Percentiles rank a stretch among this genome's conserved stretches.
These are phyloP conservation scores for Hypoxylon sp. DNA, from an alignment of 2,329 filamentous ascomycete genomes.

Conservation along the genomic window DNA sequence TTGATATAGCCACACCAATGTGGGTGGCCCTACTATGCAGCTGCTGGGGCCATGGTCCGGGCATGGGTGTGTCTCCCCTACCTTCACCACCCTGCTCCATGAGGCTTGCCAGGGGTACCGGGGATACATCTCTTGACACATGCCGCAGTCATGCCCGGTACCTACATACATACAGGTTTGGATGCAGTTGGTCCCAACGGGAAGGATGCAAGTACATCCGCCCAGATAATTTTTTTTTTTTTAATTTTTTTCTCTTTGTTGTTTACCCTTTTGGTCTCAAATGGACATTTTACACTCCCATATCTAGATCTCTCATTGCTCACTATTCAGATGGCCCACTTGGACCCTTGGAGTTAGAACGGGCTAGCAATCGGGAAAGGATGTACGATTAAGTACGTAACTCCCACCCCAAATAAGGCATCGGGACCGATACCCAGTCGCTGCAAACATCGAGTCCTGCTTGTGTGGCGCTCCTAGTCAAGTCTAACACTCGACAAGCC, in stretches of 20 bases:
- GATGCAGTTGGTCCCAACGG: conserved; percentile 39
- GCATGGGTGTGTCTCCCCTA: conserved; percentile 21
- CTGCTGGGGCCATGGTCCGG: neutral
- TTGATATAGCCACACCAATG: conserved; percentile 39
- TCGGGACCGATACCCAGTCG: conserved; percentile 30
- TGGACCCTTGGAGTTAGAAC: conserved; percentile 34
- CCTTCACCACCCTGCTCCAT: conserved; percentile 10
- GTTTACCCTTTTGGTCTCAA: conserved; percentile 26
- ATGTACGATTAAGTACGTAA: conserved; percentile 43
- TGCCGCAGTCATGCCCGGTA: conserved; percentile 36
- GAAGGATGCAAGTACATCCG: conserved; percentile 36
- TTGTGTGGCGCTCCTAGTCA: conserved; percentile 28
- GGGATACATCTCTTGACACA: conserved; percentile 34
- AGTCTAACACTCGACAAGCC: conserved; percentile 28
- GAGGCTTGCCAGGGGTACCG: conserved; percentile 37
- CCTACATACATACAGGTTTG: conserved; percentile 42
- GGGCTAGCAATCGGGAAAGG: conserved; percentile 40
- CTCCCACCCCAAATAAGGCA: conserved; percentile 30
- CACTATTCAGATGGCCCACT: conserved; percentile 34
- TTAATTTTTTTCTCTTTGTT: conserved; percentile 22
- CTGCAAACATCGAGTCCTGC: conserved; percentile 34
- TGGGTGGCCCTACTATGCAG: conserved; percentile 14
- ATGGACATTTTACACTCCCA: conserved; percentile 15
- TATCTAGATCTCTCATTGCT: conserved; percentile 37
- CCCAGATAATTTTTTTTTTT: conserved; percentile 16